Evolutionary conservation across 495 filamentous ascomycete genomes (phyloP), one percentile per base, ranked within the genome.

Genomic region (Lasiosphaeriaceae sp.): DNA sequence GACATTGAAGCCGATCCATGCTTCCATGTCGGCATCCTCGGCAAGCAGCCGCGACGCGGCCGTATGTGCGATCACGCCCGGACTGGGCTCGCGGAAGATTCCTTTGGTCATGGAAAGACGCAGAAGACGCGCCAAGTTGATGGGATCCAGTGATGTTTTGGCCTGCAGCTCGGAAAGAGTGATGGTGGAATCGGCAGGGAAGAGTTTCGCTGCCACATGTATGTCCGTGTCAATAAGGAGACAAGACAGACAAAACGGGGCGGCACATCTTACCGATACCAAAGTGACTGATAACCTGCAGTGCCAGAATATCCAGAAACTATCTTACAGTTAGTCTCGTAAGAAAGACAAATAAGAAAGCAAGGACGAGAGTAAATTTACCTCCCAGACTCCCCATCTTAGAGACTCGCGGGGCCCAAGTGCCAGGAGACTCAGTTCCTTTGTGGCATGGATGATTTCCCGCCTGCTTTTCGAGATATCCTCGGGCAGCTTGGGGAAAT

Each of bases 51-150:
- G 72, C 0, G 75, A 79, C 0, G 71, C 71, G 12, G 77, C 74
- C 23, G 80, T 83, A 65, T 86, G 83, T 4, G 71, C 74, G 47
- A 86, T 75, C 6, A 75, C 54, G 2, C 75, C 77, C 0, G 76
- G 76, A 17, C 54, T 52, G 3, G 78, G 75, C 52, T 86, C 82
- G 17, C 68, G 62, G 73, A 86, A 86, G 54, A 85, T 77, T 16
- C 71, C 71, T 54, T 80, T 77, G 49, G 75, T 80, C 66, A 84
- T 84, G 41, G 76, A 80, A 52, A 81, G 71, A 5, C 81, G 80
- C n/a, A 85, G 63, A 23, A 83, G 55, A 22, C 82, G 77, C 31
- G 75, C 70, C 16, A 83, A 66, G 56, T 80, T 76, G 56, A 68
- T 64, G 26, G 73, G 61, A 50, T 77, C 71, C 11, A 82, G 60